Percentiles rank a stretch among this genome's conserved stretches.
Conservation (phyloP, 1,284 basidiomycete species). For the Trichosporon sp. region DNA sequence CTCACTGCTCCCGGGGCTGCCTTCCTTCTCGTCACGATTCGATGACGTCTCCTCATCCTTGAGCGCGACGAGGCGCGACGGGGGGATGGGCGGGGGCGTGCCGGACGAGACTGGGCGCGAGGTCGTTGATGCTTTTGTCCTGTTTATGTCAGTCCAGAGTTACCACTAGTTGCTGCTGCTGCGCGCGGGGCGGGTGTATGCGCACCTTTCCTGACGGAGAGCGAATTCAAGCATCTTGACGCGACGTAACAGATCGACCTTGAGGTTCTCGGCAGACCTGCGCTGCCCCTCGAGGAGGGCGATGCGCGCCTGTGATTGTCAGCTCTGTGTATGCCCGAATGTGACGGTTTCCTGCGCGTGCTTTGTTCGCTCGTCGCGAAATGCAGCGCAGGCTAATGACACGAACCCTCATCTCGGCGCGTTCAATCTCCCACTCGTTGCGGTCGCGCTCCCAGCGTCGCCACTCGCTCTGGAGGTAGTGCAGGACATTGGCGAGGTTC, state of each 20-base stretch:
- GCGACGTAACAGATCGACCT: conserved; percentile 88
- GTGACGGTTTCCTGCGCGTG: not conserved
- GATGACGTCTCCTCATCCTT: conserved; percentile 43
- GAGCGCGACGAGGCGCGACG: conserved; percentile 42
- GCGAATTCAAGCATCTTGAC: conserved; percentile 99
- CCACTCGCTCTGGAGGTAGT: conserved; percentile 98
- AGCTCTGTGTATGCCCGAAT: conserved; percentile 4
- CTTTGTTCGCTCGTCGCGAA: conserved; percentile 1
- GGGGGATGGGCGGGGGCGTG: conserved; percentile 32
- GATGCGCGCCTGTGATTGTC: conserved; percentile 71
- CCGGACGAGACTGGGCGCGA: conserved; percentile 9
- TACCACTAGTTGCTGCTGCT: not conserved
- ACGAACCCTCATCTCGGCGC: conserved; percentile 95
- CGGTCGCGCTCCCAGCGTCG: conserved; percentile 91
- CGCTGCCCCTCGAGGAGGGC: conserved; percentile 96
- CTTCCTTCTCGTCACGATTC: conserved; percentile 39
- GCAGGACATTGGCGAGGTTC: conserved; percentile 88
- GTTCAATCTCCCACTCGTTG: conserved; percentile 99
- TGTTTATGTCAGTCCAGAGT: conserved; percentile 37
- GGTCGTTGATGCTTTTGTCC: conserved; percentile 57
- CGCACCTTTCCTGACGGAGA: conserved; percentile 84
- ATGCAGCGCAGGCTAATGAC: not conserved
- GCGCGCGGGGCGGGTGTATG: conserved; percentile 14
- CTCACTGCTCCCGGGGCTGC: conserved; percentile 38
- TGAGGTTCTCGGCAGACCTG: conserved; percentile 92